Base-by-base conservation (phyloP, 805 yeast species). In the Wickerhamomyces chaumierensis region DNA sequence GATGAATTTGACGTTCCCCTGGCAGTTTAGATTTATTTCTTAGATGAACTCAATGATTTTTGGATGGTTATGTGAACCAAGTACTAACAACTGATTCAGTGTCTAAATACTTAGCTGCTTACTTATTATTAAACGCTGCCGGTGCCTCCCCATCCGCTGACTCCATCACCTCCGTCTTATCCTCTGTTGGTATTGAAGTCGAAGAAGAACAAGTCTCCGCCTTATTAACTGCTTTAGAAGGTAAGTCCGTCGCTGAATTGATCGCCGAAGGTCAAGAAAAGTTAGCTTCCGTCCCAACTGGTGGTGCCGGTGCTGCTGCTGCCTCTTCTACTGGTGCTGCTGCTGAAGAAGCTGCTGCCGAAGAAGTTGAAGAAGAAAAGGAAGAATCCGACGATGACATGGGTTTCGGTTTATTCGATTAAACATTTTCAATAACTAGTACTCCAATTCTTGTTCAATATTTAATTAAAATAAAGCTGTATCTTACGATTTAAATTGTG, bases 51-150 rank as follows among this genome's bases (percentile, higher is more conserved):
- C n/a, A n/a, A n/a, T n/a, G n/a, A n/a, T n/a, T n/a, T n/a, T n/a
- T n/a, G n/a, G n/a, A n/a, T n/a, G n/a, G n/a, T n/a, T n/a, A n/a
- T n/a, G n/a, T 13, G 7, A 18, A 31, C 9, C 12, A 12, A 28
- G 23, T 48, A 50, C 52, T 49, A 48, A 48, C 51, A 42, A 34
- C 6, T 2, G 3, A 13, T 17, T 13, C 17, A 51, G 56, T 52
- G 57, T 52, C 57, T 92, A 83, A 81, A 73, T 83, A 83, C 80
- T 74, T 83, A 73, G 94, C 94, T 71, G 90, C 94, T 71, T 83
- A 83, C 75, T 80, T 83, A 69, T 78, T 83, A 71, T 80, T 83
- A 66, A 81, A 82, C 70, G 86, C 88, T 69, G 92, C 90, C 70
- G 81, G 78, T 73, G 66, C 82, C 60, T 50, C 83, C 57, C 92